Percentiles rank a stretch among this genome's conserved stretches.
These are phyloP conservation scores for Neurospora tetrasperma DNA, from an alignment of 495 filamentous ascomycete species.

Conservation along the genomic window DNA sequence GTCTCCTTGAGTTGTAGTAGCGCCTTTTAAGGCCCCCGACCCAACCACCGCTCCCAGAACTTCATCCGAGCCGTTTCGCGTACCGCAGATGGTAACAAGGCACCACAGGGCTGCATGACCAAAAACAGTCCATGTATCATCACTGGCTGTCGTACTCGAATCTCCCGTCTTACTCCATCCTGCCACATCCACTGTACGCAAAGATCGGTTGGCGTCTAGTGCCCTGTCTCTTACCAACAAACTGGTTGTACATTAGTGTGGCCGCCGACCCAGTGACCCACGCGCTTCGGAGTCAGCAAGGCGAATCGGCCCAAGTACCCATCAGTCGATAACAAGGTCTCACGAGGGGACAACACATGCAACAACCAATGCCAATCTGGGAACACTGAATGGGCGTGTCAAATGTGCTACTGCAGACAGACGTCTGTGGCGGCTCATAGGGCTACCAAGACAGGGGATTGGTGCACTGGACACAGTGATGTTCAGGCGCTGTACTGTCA, in stretches of 20 bases:
- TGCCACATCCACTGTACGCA: not conserved
- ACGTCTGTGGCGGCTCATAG: not conserved
- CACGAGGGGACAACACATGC: too few species aligned
- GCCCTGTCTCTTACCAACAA: not conserved
- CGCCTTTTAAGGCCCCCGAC: not conserved
- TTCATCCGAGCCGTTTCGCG: not conserved
- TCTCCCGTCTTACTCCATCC: not conserved
- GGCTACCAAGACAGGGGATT: not conserved
- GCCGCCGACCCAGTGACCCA: not conserved
- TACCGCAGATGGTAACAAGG: not conserved
- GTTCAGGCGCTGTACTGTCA: not conserved
- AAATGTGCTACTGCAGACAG: not conserved
- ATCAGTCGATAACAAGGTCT: not conserved
- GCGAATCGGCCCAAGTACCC: not conserved
- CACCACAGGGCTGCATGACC: not conserved
- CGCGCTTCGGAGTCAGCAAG: not conserved
- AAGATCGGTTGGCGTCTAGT: not conserved
- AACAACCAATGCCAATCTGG: not conserved
- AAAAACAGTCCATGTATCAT: not conserved
- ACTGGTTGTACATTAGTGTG: not conserved
- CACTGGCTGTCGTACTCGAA: not conserved
- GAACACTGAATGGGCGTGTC: not conserved
- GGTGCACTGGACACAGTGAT: not conserved
- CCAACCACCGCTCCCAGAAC: not conserved
- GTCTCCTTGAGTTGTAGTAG: not conserved